Evolutionary conservation across 2,329 filamentous ascomycete genomes (phyloP).

Genomic region (Pseudogymnoascus sp.): DNA sequence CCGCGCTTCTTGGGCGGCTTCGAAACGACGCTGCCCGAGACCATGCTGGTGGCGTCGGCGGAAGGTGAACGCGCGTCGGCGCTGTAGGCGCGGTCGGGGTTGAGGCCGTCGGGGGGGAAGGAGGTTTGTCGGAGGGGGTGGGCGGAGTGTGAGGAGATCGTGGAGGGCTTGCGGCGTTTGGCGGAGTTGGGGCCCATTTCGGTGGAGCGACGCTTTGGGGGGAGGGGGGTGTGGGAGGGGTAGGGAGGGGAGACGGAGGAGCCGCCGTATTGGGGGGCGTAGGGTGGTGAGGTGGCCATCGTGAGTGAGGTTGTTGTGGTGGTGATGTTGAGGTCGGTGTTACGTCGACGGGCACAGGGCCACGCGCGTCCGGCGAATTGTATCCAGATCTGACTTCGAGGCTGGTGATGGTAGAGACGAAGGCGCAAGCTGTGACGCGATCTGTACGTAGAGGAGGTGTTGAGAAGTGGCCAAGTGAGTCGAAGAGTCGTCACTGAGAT

Average conservation of each 20-base stretch:
- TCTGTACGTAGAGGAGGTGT: background rate
- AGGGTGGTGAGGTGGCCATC: background rate
- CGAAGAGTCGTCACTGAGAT: background rate
- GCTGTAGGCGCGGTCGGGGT: slow-evolving; percentile 34
- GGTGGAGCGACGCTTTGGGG: slow-evolving; percentile 54
- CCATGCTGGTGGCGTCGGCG: slow-evolving; percentile 49
- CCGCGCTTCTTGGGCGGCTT: slow-evolving; percentile 50
- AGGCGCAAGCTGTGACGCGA: background rate
- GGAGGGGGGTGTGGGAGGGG: slow-evolving; percentile 41
- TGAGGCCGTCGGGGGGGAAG: slow-evolving; percentile 58
- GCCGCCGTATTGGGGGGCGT: slow-evolving; percentile 20
- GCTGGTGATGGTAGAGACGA: background rate
- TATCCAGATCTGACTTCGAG: background rate
- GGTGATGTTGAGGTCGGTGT: background rate
- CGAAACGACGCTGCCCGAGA: slow-evolving; percentile 51
- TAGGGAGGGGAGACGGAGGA: slow-evolving; percentile 43
- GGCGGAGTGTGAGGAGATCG: slow-evolving; percentile 40
- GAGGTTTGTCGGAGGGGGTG: slow-evolving; percentile 74
- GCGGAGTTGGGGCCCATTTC: slow-evolving; percentile 41
- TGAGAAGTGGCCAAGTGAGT: background rate
- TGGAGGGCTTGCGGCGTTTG: slow-evolving; percentile 66
- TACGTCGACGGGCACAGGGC: background rate
- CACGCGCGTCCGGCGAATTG: background rate
- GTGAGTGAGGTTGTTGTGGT: background rate
- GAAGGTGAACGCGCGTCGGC: slow-evolving; percentile 56